Evolutionary conservation across 2,329 filamentous ascomycete genomes (phyloP).

Genomic region (Aureobasidium pullulans): DNA sequence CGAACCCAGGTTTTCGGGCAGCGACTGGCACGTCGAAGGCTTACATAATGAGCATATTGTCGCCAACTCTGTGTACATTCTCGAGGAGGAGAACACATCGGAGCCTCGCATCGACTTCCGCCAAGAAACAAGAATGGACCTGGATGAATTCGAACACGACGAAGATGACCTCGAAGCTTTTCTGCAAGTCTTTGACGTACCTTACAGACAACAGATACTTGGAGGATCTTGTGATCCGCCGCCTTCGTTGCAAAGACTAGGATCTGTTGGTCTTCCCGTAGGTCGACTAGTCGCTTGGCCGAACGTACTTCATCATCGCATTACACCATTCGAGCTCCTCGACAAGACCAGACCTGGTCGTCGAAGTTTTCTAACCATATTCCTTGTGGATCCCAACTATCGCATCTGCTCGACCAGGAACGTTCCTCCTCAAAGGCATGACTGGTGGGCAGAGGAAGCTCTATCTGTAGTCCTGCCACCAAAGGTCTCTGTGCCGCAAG

Average conservation of each 20-base stretch:
- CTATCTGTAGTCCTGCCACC: neutral
- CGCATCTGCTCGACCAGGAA: constrained; percentile 44
- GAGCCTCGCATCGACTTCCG: constrained; percentile 44
- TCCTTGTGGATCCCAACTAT: constrained; percentile 47
- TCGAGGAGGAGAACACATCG: constrained; percentile 52
- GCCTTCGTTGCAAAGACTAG: constrained; percentile 35
- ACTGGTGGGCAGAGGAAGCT: constrained; percentile 31
- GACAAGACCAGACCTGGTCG: constrained; percentile 46
- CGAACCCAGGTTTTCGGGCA: constrained; percentile 44
- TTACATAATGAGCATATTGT: constrained; percentile 53
- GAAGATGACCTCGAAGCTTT: constrained; percentile 17
- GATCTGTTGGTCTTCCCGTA: constrained; percentile 38
- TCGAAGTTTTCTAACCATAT: constrained; percentile 48
- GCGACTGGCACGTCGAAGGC: constrained; percentile 41
- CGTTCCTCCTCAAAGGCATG: constrained; percentile 40
- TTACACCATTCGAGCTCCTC: constrained; percentile 42
- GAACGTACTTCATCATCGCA: constrained; percentile 42
- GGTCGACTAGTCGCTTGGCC: constrained; percentile 48
- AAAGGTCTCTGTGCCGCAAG: neutral
- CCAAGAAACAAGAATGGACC: constrained; percentile 20
- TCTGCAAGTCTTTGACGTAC: constrained; percentile 2
- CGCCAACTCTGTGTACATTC: constrained; percentile 54
- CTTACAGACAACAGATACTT: constrained; percentile 1
- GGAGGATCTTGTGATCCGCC: neutral
- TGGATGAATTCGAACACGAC: constrained; percentile 20